Evolutionary conservation across 2,329 filamentous ascomycete genomes (phyloP).

Genomic region (Lomentospora prolificans): DNA sequence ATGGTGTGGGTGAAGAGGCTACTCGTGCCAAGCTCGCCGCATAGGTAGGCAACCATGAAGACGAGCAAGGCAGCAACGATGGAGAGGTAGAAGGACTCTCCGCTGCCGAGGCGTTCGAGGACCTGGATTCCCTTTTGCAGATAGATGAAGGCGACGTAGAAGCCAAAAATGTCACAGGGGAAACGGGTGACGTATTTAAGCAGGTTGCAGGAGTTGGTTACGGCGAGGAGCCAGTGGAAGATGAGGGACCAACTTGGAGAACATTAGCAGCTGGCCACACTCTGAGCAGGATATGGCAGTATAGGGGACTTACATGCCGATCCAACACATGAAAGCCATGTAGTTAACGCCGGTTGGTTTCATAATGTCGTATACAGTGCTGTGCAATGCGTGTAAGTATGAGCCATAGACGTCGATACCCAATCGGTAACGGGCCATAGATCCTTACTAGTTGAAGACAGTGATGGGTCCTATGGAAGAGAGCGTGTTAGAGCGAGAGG

Average conservation of each 20-base stretch:
- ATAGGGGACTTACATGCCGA: slow-evolving; percentile 54
- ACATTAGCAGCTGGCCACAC: not conserved
- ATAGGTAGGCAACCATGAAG: slow-evolving; percentile 65
- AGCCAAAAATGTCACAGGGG: slow-evolving; percentile 87
- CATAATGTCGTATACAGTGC: slow-evolving; percentile 84
- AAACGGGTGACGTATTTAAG: slow-evolving; percentile 86
- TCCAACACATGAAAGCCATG: slow-evolving; percentile 85
- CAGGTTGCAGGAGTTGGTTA: slow-evolving; percentile 79
- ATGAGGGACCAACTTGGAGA: slow-evolving; percentile 71
- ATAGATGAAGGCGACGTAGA: slow-evolving; percentile 89
- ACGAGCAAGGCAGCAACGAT: slow-evolving; percentile 69
- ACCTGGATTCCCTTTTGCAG: slow-evolving; percentile 86
- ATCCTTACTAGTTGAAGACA: slow-evolving; percentile 86
- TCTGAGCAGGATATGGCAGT: not conserved
- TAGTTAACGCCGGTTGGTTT: slow-evolving; percentile 67
- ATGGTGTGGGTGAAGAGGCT: slow-evolving; percentile 65
- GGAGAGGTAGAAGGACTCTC: slow-evolving; percentile 65
- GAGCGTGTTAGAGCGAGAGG: not conserved
- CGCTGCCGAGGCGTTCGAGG: slow-evolving; percentile 61
- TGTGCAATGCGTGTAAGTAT: slow-evolving; percentile 16
- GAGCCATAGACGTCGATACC: too few species aligned
- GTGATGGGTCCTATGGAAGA: slow-evolving; percentile 64
- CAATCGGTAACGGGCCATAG: too few species aligned
- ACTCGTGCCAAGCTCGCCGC: slow-evolving; percentile 60
- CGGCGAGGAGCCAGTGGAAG: slow-evolving; percentile 74